phyloP scores from a whole-genome alignment of 2,329 filamentous ascomycete genomes.

The Penicillium sp. region DNA sequence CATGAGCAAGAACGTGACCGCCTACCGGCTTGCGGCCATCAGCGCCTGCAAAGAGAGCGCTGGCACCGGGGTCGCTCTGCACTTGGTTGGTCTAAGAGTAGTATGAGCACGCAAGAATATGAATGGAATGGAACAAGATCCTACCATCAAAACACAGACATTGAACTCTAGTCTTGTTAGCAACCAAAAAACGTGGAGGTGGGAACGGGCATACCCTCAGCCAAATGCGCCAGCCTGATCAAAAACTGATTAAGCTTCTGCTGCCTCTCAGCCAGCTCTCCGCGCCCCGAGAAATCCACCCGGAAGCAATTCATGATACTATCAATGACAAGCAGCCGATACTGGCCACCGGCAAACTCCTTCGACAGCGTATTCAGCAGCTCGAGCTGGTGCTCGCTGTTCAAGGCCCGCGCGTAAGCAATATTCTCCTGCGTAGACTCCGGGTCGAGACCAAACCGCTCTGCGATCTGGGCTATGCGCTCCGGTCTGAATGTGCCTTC shows the following conservation, averaged over 20 bases:
- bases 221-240: slow-evolving; percentile 60
- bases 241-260: slow-evolving; percentile 65
- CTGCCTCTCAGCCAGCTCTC: slow-evolving; percentile 65
- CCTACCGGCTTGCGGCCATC: slow-evolving; percentile 66
- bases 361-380: slow-evolving; percentile 58
- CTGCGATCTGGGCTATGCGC: slow-evolving; percentile 63
- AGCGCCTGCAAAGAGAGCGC: slow-evolving; percentile 62
- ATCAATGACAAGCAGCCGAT: slow-evolving; percentile 64
- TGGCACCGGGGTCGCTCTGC: slow-evolving; percentile 66
- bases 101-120: not conserved
- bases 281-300: slow-evolving; percentile 63
- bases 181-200: not conserved
- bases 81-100: slow-evolving; percentile 62
- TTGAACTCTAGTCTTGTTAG: slow-evolving; percentile 58
- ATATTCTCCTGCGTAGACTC: slow-evolving; percentile 63
- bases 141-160: slow-evolving; percentile 59
- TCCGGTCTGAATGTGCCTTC: slow-evolving; percentile 66
- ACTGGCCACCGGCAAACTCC: slow-evolving; percentile 61
- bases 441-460: slow-evolving; percentile 60
- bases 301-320: slow-evolving; percentile 68
- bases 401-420: slow-evolving; percentile 60
- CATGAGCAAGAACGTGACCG: slow-evolving; percentile 66
- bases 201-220: slow-evolving; percentile 49
- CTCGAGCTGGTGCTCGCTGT: slow-evolving; percentile 64
- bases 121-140: slow-evolving; percentile 5